Conservation (phyloP, 2,329 filamentous ascomycete genomes). For the Penicillium sp. region DNA sequence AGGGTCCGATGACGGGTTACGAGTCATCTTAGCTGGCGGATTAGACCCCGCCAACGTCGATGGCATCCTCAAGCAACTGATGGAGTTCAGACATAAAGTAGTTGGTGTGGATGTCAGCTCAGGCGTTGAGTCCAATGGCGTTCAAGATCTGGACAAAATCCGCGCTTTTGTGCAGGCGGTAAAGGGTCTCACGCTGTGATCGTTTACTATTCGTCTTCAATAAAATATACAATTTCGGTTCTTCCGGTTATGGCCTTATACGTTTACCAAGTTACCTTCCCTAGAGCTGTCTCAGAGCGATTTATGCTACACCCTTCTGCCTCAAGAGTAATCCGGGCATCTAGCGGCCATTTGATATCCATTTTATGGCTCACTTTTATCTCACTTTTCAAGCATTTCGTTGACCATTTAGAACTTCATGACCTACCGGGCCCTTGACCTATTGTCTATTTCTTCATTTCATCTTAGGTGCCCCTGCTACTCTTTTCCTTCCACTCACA, state of each 20-base stretch:
- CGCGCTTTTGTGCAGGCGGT: constrained; percentile 76
- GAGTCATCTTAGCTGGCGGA: constrained; percentile 83
- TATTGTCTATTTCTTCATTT: not conserved
- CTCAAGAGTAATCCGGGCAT: not conserved
- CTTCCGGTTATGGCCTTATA: not conserved
- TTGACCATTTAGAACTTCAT: not conserved
- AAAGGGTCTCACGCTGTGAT: constrained; percentile 56
- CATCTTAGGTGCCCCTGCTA: not conserved
- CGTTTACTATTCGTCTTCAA: not conserved
- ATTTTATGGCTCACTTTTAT: not conserved
- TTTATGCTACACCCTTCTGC: not conserved
- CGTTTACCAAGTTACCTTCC: not conserved
- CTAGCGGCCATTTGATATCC: not conserved
- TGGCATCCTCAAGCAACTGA: constrained; percentile 67
- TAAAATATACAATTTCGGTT: constrained; percentile 2
- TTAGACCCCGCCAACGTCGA: constrained; percentile 79
- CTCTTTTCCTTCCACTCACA: too few species aligned
- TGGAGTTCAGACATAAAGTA: constrained; percentile 65
- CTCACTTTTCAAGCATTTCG: not conserved
- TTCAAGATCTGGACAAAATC: constrained; percentile 83
- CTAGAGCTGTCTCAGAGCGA: not conserved
- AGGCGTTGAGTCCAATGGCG: constrained; percentile 83
- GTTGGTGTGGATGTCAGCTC: constrained; percentile 91
- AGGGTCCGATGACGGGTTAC: constrained; percentile 69
- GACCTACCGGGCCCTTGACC: not conserved